phyloP scores from a whole-genome alignment of 495 filamentous ascomycete genomes.

The Penicillium cinerascens region DNA sequence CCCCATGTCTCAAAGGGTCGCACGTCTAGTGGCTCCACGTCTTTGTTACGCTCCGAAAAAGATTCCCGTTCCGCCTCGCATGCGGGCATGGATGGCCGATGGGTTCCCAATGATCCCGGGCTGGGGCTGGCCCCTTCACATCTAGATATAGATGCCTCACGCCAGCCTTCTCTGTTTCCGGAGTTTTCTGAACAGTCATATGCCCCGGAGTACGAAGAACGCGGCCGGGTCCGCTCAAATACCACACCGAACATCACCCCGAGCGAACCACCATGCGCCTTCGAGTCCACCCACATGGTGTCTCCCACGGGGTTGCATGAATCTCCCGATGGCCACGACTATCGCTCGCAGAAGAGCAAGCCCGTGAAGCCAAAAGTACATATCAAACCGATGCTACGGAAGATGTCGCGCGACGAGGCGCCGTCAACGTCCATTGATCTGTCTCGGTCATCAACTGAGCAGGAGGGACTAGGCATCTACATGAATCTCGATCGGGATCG shows the following conservation, averaged over 20 bases:
- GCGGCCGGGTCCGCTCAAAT: slow-evolving; percentile 8
- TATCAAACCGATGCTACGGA: slow-evolving; percentile 58
- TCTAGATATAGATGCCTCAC: slow-evolving; percentile 7
- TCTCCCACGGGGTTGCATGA: slow-evolving; percentile 6
- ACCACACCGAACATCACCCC: slow-evolving; percentile 8
- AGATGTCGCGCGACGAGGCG: slow-evolving; percentile 48
- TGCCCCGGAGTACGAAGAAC: slow-evolving; percentile 5
- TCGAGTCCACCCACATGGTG: slow-evolving; percentile 7
- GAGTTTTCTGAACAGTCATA: slow-evolving; percentile 15
- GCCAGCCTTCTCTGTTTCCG: slow-evolving; percentile 17
- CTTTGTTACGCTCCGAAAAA: slow-evolving; percentile 6
- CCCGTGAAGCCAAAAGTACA: slow-evolving; percentile 36
- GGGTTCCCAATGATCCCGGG: slow-evolving; percentile 8
- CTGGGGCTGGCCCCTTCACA: slow-evolving; percentile 9
- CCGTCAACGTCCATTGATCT: slow-evolving; percentile 47
- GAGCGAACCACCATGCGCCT: slow-evolving; percentile 6
- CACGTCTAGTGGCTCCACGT: slow-evolving; percentile 11
- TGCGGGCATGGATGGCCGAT: slow-evolving; percentile 1
- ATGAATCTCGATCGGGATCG: slow-evolving; percentile 42
- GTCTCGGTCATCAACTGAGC: slow-evolving; percentile 53
- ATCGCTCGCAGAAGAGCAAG: slow-evolving; percentile 25
- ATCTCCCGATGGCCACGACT: slow-evolving; percentile 20
- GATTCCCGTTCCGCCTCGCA: slow-evolving; percentile 7
- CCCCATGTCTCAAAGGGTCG: slow-evolving; percentile 13
- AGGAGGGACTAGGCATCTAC: slow-evolving; percentile 55